A percentile compares a stretch with the other conserved stretches of the same genome.
Evolutionary conservation across 176 grass and related monocot genomes (phyloP).

Genomic region (Puccinellia tenuiflora): DNA sequence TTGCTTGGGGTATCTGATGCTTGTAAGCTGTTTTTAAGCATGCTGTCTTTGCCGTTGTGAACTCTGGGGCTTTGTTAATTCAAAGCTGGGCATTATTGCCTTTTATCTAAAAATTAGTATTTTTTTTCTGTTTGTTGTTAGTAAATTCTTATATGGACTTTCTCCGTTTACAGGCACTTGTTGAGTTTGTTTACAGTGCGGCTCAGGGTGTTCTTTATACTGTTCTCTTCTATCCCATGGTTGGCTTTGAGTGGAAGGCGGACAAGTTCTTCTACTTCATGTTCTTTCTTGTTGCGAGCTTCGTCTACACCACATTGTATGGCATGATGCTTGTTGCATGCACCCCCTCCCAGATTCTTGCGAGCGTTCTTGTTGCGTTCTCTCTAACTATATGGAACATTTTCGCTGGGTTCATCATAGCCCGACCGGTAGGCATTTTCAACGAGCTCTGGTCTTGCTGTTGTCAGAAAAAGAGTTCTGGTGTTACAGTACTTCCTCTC

Average conservation of each 20-base stretch:
- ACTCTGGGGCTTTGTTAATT: no score
- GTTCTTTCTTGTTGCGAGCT: conserved; percentile 40
- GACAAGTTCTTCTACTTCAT: conserved; percentile 52
- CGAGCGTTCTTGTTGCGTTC: conserved; percentile 34
- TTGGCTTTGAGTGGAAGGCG: conserved; percentile 41
- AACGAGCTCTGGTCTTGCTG: neutral
- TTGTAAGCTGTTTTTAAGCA: no score
- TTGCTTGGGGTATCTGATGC: no score
- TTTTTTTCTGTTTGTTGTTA: neutral
- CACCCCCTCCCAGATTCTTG: conserved; percentile 49
- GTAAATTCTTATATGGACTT: neutral
- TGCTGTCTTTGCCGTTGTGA: no score
- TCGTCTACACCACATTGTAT: conserved; percentile 44
- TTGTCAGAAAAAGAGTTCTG: no score
- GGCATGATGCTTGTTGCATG: conserved; percentile 56
- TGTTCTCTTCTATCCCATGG: conserved; percentile 49
- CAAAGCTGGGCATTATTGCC: no score
- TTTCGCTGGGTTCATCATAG: conserved; percentile 53
- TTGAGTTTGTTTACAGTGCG: conserved; percentile 50
- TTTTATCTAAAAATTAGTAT: no score
- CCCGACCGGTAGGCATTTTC: conserved; percentile 42
- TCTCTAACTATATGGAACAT: conserved; percentile 46
- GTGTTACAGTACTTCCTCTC: neutral
- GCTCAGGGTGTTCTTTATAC: conserved; percentile 43
- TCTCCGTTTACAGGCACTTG: conserved; percentile 26